Evolutionary conservation across 192 early-diverging fungal species (phyloP).

Genomic region (Geranomyces variabilis): DNA sequence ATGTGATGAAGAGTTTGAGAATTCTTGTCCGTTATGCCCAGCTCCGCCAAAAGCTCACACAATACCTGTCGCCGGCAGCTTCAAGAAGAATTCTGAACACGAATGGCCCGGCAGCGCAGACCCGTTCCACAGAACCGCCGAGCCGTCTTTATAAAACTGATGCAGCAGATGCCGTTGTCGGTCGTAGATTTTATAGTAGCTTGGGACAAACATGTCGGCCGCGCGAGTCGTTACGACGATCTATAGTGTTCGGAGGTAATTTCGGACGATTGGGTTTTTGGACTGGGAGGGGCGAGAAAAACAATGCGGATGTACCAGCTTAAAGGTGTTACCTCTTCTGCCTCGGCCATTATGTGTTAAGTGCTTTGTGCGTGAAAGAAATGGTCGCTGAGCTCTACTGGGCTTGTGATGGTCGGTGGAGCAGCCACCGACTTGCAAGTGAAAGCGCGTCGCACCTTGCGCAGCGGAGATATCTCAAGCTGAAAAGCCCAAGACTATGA

Average conservation of each 20-base stretch:
- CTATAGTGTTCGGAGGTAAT: neutral
- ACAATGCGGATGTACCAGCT: no score
- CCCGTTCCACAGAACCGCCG: conserved; percentile 50
- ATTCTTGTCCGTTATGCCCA: neutral
- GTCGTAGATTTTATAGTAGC: conserved; percentile 47
- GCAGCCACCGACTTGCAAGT: no score
- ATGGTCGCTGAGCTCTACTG: no score
- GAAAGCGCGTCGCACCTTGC: no score
- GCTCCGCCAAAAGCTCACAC: neutral
- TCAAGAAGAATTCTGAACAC: conserved; percentile 37
- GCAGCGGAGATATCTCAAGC: no score
- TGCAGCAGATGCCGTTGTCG: conserved; percentile 47
- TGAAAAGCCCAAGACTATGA: no score
- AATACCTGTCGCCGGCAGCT: conserved; percentile 43
- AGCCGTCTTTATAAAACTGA: conserved; percentile 43
- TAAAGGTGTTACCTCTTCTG: no score
- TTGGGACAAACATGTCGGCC: conserved; percentile 39
- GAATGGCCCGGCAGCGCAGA: conserved; percentile 35
- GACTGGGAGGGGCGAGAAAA: no score
- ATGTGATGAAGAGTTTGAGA: neutral
- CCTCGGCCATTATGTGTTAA: no score
- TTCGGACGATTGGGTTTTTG: no score
- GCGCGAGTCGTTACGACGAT: conserved; percentile 25
- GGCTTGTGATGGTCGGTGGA: no score
- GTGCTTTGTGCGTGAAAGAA: no score